Conservation (phyloP, 139 green algal genomes). For the Volvox reticuliferus region DNA sequence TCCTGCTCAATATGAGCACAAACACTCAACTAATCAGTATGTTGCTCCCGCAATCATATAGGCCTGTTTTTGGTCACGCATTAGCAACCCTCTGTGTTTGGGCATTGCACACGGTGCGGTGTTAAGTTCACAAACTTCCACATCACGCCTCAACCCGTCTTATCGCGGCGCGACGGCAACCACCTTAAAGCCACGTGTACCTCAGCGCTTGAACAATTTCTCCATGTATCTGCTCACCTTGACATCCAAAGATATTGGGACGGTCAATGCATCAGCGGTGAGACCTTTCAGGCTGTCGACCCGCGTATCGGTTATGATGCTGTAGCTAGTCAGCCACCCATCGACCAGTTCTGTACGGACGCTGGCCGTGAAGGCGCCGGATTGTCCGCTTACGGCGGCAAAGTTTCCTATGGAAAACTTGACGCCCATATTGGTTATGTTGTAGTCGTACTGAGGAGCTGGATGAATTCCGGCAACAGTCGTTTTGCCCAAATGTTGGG, state of each 20-base stretch:
- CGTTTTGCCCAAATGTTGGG: neutral
- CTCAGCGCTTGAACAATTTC: too few species aligned
- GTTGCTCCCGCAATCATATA: too few species aligned
- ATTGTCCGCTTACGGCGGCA: neutral
- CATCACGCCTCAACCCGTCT: too few species aligned
- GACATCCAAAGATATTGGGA: neutral
- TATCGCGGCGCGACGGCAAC: too few species aligned
- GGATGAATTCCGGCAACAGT: neutral
- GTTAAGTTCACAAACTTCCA: too few species aligned
- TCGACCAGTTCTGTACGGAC: neutral
- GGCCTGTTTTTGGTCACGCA: too few species aligned
- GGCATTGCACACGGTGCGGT: too few species aligned
- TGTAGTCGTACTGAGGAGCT: slow-evolving; percentile 4
- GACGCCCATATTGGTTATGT: neutral
- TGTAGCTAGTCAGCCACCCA: neutral
- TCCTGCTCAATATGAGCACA: too few species aligned
- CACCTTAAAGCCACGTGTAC: too few species aligned
- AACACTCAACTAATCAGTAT: too few species aligned
- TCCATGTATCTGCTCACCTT: neutral
- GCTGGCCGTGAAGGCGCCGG: neutral
- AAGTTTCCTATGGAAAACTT: neutral
- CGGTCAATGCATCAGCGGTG: neutral
- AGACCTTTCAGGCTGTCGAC: neutral
- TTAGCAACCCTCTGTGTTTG: too few species aligned
- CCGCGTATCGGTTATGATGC: neutral